Conservation (phyloP, 768 basidiomycete genomes). For the Boletus rubropictus region DNA sequence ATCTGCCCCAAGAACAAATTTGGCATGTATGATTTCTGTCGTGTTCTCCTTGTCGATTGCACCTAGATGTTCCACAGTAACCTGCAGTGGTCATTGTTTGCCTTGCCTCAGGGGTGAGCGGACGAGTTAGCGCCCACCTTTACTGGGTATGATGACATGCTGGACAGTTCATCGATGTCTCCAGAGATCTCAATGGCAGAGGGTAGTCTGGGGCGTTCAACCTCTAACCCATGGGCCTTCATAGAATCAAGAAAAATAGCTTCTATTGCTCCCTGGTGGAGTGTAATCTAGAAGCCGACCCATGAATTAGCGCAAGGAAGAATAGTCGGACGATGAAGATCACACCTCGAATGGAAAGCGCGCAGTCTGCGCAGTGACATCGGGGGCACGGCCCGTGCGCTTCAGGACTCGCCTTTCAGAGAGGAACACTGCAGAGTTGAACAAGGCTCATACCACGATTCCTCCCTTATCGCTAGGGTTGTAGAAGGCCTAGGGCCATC, state of each 20-base stretch:
- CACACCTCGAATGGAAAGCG: slow-evolving; percentile 67
- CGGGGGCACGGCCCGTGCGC: slow-evolving; percentile 58
- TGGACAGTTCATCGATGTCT: slow-evolving; percentile 35
- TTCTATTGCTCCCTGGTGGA: slow-evolving; percentile 42
- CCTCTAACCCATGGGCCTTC: slow-evolving; percentile 23
- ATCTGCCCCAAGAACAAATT: slow-evolving; percentile 35
- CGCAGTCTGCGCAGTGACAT: slow-evolving; percentile 56
- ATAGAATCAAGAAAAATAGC: slow-evolving; percentile 39
- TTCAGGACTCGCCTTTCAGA: slow-evolving; percentile 22
- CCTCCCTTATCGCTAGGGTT: slow-evolving; percentile 56
- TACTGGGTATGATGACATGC: slow-evolving; percentile 27
- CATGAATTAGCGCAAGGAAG: neutral
- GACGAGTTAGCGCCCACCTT: slow-evolving; percentile 14
- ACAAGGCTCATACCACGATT: slow-evolving; percentile 45
- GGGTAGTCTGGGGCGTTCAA: slow-evolving; percentile 35
- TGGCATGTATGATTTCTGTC: slow-evolving; percentile 32
- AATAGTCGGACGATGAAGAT: neutral
- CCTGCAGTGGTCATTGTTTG: slow-evolving; percentile 9
- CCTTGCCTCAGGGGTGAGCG: neutral
- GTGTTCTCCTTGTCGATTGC: slow-evolving; percentile 24
- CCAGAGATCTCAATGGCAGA: slow-evolving; percentile 29
- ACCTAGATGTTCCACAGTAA: slow-evolving; percentile 21
- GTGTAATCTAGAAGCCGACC: slow-evolving; percentile 22
- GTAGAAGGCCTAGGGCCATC: slow-evolving; percentile 56
- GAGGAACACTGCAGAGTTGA: neutral